phyloP scores from a whole-genome alignment of 1,284 basidiomycete species.

The Crucibulum parvulum region DNA sequence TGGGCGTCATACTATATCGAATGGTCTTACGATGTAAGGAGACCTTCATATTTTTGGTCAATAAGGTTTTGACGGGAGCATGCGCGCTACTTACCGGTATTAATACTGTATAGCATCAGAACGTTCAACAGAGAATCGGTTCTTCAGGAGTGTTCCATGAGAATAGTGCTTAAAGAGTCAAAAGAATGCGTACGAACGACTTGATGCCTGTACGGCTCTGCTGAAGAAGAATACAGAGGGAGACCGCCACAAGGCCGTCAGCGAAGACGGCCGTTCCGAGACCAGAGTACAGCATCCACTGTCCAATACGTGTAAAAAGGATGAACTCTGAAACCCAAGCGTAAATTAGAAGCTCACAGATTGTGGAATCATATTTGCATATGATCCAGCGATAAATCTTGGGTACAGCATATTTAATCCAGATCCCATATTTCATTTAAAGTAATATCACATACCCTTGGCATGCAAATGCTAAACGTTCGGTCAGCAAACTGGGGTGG shows the following conservation, averaged over 20 bases:
- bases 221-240: conserved; percentile 38
- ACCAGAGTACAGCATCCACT: conserved; percentile 51
- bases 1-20: background rate
- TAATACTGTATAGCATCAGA: conserved; percentile 44
- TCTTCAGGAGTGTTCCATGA: conserved; percentile 15
- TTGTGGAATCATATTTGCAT: conserved; percentile 10
- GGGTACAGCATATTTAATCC: background rate
- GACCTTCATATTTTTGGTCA: conserved; percentile 8
- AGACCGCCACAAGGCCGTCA: conserved; percentile 40
- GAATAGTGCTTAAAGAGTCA: background rate
- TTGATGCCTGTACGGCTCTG: conserved; percentile 41
- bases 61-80: background rate
- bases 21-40: conserved; percentile 24
- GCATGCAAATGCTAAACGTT: conserved; percentile 17
- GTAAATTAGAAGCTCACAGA: conserved; percentile 10
- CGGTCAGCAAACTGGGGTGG: background rate
- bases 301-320: conserved; percentile 4
- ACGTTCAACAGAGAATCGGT: conserved; percentile 43
- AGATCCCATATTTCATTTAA: background rate
- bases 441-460: conserved; percentile 13
- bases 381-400: conserved; percentile 21
- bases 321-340: background rate
- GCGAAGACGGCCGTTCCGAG: conserved; percentile 28
- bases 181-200: conserved; percentile 27
- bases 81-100: conserved; percentile 32